Conservation (phyloP, 78 protist genomes). For the Salpingoeca rosetta region DNA sequence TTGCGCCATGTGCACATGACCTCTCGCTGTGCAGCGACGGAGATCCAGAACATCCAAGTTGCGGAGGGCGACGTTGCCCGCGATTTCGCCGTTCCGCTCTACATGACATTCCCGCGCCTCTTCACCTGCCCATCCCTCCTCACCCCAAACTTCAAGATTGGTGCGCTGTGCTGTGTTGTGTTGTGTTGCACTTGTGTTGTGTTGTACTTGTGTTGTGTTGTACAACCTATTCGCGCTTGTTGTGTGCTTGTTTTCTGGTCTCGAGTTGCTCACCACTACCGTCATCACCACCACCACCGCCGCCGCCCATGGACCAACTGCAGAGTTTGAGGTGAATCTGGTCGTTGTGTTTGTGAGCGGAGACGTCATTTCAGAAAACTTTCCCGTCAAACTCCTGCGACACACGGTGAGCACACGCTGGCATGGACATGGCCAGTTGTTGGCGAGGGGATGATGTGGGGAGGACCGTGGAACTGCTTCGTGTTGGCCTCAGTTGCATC, state of each 20-base stretch:
- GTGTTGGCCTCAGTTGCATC: too few relatives aligned
- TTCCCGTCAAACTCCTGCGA: constrained; percentile 73
- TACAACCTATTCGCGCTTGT: background rate
- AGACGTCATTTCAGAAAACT: constrained; percentile 71
- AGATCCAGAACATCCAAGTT: constrained; percentile 74
- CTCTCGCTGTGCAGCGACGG: background rate
- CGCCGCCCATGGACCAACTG: too few relatives aligned
- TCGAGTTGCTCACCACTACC: too few relatives aligned
- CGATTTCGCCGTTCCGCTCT: constrained; percentile 61
- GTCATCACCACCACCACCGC: too few relatives aligned
- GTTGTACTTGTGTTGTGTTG: background rate
- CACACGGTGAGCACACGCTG: too few relatives aligned
- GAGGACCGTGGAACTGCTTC: too few relatives aligned
- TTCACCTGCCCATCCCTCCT: constrained; percentile 69
- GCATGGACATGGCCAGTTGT: too few relatives aligned
- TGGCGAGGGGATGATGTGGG: too few relatives aligned
- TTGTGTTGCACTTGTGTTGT: background rate
- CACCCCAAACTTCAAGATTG: constrained; percentile 50
- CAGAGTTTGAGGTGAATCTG: constrained; percentile 64
- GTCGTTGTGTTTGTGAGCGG: constrained; percentile 64
- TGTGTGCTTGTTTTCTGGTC: background rate
- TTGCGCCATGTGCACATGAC: background rate
- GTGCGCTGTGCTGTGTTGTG: constrained; percentile 31
- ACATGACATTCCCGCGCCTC: constrained; percentile 87
- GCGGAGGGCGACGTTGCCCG: constrained; percentile 76